A percentile compares a stretch with the other conserved stretches of the same genome.
Conservation (phyloP, 1,139 yeast genomes). For the Saccharomyces hybrid region DNA sequence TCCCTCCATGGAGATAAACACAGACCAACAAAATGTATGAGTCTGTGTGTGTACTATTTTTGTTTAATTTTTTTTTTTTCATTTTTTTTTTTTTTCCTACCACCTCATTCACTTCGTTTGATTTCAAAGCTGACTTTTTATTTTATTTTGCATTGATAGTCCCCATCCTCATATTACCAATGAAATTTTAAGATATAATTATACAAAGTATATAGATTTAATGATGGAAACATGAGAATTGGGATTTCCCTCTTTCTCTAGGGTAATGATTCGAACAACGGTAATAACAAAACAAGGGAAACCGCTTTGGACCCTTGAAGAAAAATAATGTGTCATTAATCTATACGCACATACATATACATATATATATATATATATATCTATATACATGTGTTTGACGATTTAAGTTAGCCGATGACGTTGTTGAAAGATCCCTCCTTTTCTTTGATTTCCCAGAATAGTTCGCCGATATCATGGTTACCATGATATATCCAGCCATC, state of each 20-base stretch:
- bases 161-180: not conserved
- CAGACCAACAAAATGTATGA: constrained; percentile 5
- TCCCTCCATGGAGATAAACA: not conserved
- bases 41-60: constrained; percentile 9
- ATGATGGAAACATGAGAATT: not conserved
- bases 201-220: not conserved
- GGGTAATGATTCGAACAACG: too few species aligned
- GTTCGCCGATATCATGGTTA: constrained; percentile 83
- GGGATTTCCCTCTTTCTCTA: not conserved
- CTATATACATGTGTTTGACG: not conserved
- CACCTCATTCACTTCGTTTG: too few species aligned
- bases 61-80: constrained; percentile 6
- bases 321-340: constrained; percentile 8
- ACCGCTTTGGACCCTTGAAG: not conserved
- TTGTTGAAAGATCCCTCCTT: constrained; percentile 86
- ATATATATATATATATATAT: too few species aligned
- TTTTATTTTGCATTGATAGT: not conserved
- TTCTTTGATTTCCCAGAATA: constrained; percentile 88
- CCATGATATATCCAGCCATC: constrained; percentile 95
- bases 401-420: constrained; percentile 48
- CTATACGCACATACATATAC: too few species aligned
- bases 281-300: too few species aligned
- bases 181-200: not conserved
- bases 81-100: not conserved
- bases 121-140: not conserved